Conservation (phyloP, 2,329 filamentous ascomycete species). For the Thielaviopsis cerberus region DNA sequence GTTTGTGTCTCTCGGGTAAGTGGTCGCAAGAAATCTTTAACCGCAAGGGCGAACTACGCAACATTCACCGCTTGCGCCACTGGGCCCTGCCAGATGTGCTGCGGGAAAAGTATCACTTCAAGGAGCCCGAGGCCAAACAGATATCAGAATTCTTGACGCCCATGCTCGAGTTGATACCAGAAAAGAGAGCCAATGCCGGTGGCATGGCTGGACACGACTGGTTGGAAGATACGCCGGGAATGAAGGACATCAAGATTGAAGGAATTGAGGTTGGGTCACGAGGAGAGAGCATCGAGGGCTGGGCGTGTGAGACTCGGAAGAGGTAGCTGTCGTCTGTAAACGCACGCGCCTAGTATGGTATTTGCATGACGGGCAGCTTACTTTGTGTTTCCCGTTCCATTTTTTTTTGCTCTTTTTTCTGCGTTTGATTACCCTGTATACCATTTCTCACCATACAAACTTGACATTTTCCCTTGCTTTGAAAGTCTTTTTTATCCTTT, state of each 20-base stretch:
- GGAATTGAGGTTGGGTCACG: constrained; percentile 58
- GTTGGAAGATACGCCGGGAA: constrained; percentile 70
- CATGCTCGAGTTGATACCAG: constrained; percentile 78
- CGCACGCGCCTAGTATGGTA: not conserved
- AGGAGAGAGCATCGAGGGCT: constrained; percentile 86
- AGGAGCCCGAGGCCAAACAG: constrained; percentile 57
- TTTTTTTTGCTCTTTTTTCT: not conserved
- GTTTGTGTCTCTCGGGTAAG: constrained; percentile 77
- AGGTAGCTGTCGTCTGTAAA: constrained; percentile 28
- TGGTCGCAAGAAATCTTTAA: constrained; percentile 99
- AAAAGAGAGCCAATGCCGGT: constrained; percentile 81
- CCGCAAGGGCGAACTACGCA: constrained; percentile 85
- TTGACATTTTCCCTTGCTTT: not conserved
- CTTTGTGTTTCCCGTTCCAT: not conserved
- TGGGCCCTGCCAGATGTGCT: constrained; percentile 90
- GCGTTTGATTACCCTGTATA: not conserved
- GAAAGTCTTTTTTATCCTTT: not conserved
- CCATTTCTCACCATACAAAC: not conserved
- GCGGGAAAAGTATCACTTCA: constrained; percentile 92
- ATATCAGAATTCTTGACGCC: constrained; percentile 70
- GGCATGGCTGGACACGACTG: constrained; percentile 80
- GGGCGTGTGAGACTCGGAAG: constrained; percentile 76
- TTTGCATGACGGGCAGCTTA: not conserved
- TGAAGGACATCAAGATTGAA: constrained; percentile 61
- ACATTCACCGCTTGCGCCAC: constrained; percentile 88